Conservation (phyloP, 345 rosid species). For the Hibiscus trionum region DNA sequence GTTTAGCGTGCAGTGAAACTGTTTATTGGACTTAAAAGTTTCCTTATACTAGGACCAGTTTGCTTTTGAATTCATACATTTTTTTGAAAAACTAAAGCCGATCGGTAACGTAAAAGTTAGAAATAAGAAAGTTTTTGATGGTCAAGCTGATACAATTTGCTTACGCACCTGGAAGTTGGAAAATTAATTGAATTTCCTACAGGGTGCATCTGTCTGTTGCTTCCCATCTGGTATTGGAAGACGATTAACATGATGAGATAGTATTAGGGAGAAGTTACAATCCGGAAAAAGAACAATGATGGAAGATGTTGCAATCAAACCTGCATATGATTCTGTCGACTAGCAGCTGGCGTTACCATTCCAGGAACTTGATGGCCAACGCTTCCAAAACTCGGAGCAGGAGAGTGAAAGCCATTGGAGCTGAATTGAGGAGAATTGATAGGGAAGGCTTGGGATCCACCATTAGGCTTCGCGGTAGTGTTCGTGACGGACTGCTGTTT, state of each 20-base stretch:
- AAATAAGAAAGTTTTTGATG: not conserved
- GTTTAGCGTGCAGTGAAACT: not conserved
- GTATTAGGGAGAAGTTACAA: slow-evolving; percentile 5
- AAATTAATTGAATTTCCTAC: slow-evolving; percentile 26
- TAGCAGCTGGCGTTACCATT: slow-evolving; percentile 16
- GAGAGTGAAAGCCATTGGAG: slow-evolving; percentile 16
- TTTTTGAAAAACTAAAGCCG: not conserved
- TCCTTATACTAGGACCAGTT: not conserved
- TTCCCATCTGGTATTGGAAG: slow-evolving; percentile 30
- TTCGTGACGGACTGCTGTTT: slow-evolving; percentile 37
- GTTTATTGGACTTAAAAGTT: too few relatives aligned
- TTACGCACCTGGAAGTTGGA: slow-evolving; percentile 32
- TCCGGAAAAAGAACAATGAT: not conserved
- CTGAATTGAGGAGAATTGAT: slow-evolving; percentile 8
- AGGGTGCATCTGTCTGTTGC: slow-evolving; percentile 19
- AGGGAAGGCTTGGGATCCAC: slow-evolving; percentile 19
- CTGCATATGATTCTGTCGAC: slow-evolving; percentile 30
- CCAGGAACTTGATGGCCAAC: slow-evolving; percentile 32
- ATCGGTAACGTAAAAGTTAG: not conserved
- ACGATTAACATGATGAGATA: slow-evolving; percentile 2
- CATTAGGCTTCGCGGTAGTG: slow-evolving; percentile 23
- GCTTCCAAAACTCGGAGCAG: slow-evolving; percentile 17
- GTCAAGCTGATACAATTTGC: not conserved
- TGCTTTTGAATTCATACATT: not conserved
- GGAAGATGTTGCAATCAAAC: slow-evolving; percentile 15